Conservation (phyloP, 1,139 yeast genomes). For the Candida sanyaensis region DNA sequence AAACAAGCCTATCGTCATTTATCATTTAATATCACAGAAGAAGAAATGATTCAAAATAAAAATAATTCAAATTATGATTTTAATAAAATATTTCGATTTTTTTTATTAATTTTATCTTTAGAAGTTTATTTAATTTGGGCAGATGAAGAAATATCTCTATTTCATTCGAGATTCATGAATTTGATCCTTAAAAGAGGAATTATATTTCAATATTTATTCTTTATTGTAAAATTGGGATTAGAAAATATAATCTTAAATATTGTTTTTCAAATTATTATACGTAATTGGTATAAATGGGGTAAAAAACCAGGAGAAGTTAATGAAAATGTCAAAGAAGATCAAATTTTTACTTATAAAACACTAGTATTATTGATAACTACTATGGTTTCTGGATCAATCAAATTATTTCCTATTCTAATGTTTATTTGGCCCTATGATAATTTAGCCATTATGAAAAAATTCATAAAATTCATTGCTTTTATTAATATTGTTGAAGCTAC, state of each 20-base stretch:
- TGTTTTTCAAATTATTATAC: constrained; percentile 43
- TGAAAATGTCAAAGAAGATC: constrained; percentile 18
- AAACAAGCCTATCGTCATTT: constrained; percentile 91
- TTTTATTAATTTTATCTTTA: constrained; percentile 70
- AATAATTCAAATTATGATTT: neutral
- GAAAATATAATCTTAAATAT: constrained; percentile 60
- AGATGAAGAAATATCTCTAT: constrained; percentile 62
- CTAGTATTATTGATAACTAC: constrained; percentile 64
- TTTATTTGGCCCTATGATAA: constrained; percentile 93
- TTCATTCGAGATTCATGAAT: constrained; percentile 1
- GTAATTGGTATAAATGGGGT: constrained; percentile 38
- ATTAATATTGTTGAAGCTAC: constrained; percentile 69
- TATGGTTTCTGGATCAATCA: constrained; percentile 73
- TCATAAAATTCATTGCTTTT: constrained; percentile 63
- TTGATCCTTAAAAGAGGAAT: constrained; percentile 47
- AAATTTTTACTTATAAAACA: constrained; percentile 25
- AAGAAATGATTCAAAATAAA: constrained; percentile 13
- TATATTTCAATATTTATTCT: constrained; percentile 63
- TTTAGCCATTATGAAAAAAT: constrained; percentile 60
- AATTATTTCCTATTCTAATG: constrained; percentile 89
- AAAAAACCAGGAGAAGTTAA: constrained; percentile 11
- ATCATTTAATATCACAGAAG: constrained; percentile 69
- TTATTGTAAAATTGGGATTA: constrained; percentile 59
- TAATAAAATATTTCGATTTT: constrained; percentile 43
- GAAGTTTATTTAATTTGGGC: constrained; percentile 95